Evolutionary conservation across 495 filamentous ascomycete genomes (phyloP).

Genomic region (Penicillium nucicola): DNA sequence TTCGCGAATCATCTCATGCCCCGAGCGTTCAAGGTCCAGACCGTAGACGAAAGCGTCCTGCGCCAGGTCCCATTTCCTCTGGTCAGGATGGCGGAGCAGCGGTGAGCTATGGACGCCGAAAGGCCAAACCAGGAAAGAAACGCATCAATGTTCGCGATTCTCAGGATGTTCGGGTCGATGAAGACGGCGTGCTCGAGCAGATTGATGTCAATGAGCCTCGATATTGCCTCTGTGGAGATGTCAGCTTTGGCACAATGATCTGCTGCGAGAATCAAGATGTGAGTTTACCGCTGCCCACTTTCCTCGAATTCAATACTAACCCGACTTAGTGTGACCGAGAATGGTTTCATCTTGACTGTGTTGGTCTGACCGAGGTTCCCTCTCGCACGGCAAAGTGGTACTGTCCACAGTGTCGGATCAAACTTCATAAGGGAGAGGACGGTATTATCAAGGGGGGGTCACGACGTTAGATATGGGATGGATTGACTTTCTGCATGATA

Average conservation of each 20-base stretch:
- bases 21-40: constrained; percentile 44
- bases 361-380: constrained; percentile 73
- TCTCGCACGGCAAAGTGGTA: constrained; percentile 87
- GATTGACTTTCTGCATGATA: constrained; percentile 26
- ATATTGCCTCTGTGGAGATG: constrained; percentile 89
- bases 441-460: constrained; percentile 36
- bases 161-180: constrained; percentile 44
- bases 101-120: constrained; percentile 74
- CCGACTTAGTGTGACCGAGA: constrained; percentile 60
- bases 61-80: constrained; percentile 69
- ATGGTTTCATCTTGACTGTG: constrained; percentile 94
- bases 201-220: constrained; percentile 84
- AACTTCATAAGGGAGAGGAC: constrained; percentile 53
- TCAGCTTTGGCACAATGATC: constrained; percentile 94
- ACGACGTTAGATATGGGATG: constrained; percentile 26
- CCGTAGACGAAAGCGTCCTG: constrained; percentile 65
- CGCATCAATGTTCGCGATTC: constrained; percentile 39
- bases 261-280: constrained; percentile 89
- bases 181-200: constrained; percentile 56
- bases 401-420: constrained; percentile 78
- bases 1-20: constrained; percentile 47
- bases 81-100: constrained; percentile 69
- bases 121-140: constrained; percentile 66
- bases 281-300: constrained; percentile 38
- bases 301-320: constrained; percentile 15